These are phyloP conservation scores for Rhodocollybia butyracea DNA, from an alignment of 768 basidiomycete species.

Conservation along the genomic window DNA sequence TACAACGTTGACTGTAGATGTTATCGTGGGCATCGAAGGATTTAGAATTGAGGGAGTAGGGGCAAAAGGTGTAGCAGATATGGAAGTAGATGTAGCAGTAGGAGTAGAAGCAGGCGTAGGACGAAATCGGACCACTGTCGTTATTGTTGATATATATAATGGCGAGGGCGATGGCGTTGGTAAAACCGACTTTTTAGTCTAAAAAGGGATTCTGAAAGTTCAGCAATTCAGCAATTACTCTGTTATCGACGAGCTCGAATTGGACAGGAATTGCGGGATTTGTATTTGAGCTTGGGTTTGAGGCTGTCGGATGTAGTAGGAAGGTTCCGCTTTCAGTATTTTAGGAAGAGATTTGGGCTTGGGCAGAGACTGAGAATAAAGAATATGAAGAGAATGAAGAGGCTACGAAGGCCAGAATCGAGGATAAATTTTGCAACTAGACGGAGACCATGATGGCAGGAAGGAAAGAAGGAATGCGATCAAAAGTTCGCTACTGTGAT, in stretches of 20 bases:
- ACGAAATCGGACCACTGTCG: neutral
- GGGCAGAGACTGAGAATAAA: neutral
- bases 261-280: no score
- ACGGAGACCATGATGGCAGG: constrained; percentile 1
- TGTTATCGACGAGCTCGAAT: no score
- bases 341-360: neutral
- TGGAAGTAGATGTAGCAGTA: neutral
- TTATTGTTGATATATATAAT: no score
- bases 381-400: neutral
- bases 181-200: no score
- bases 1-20: neutral
- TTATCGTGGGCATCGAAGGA: neutral
- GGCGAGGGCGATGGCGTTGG: no score
- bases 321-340: no score
- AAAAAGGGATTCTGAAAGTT: no score
- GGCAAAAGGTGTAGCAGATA: neutral
- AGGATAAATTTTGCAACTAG: neutral
- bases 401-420: neutral
- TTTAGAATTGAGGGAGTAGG: neutral
- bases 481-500: neutral
- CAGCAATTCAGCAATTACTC: no score
- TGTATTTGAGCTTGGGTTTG: no score
- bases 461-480: neutral
- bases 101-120: neutral
- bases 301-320: no score